phyloP scores from a whole-genome alignment of 129 eudicot genomes.

The Lactuca saligna region DNA sequence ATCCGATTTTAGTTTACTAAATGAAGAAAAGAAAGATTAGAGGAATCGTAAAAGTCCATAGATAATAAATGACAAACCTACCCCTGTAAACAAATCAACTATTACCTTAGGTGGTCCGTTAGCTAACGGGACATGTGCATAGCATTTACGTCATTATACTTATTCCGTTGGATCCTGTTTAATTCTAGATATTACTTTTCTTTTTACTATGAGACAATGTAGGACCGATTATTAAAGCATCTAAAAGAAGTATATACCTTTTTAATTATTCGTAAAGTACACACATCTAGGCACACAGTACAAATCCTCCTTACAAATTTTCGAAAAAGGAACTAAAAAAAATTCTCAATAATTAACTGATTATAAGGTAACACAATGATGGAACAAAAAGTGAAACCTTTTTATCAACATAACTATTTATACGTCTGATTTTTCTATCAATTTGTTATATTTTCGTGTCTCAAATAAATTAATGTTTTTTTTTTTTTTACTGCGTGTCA shows the following conservation, averaged over 20 bases:
- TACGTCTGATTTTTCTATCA: too few species aligned
- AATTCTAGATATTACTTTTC: too few species aligned
- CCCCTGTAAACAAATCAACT: slow-evolving; percentile 23
- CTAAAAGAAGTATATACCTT: not conserved
- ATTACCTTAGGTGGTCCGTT: slow-evolving; percentile 9
- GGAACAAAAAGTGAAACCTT: not conserved
- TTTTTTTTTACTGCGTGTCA: too few species aligned
- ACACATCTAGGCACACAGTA: too few species aligned
- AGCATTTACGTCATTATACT: slow-evolving; percentile 22
- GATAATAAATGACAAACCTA: slow-evolving; percentile 35
- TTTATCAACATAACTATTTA: not conserved
- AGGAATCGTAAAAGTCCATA: not conserved
- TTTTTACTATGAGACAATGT: not conserved
- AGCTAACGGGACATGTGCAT: slow-evolving; percentile 1
- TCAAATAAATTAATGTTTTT: too few species aligned
- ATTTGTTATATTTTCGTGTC: too few species aligned
- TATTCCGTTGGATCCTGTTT: too few species aligned
- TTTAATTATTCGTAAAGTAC: too few species aligned
- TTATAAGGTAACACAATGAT: not conserved
- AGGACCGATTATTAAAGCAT: not conserved
- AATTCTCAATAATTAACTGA: not conserved
- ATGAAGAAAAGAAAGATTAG: not conserved
- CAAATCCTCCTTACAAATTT: too few species aligned
- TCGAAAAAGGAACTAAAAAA: too few species aligned
- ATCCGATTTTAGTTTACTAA: too few species aligned